phyloP scores from a whole-genome alignment of 139 green algal genomes.

The Nannochloris sp. region DNA sequence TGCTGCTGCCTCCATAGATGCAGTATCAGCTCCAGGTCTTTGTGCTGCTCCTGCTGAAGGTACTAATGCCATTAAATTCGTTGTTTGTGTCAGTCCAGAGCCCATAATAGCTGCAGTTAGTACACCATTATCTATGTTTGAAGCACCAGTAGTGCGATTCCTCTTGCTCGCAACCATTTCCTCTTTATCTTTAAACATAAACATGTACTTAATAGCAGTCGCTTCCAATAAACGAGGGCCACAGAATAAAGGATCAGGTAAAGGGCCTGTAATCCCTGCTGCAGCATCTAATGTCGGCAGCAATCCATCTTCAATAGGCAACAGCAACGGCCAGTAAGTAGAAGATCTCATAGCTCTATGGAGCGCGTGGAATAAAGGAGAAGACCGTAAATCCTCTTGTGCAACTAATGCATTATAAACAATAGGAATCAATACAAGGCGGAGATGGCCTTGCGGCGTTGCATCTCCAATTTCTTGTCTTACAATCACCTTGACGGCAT shows the following conservation, averaged over 20 bases:
- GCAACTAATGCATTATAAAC: slow-evolving; percentile 52
- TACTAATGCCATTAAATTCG: neutral
- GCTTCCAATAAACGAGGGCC: neutral
- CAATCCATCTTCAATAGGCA: neutral
- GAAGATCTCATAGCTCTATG: slow-evolving; percentile 11
- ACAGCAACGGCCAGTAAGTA: slow-evolving; percentile 23
- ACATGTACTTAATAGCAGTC: slow-evolving; percentile 22
- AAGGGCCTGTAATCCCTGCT: neutral
- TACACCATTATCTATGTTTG: neutral
- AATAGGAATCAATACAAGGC: slow-evolving; percentile 49
- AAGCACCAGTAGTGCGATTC: neutral
- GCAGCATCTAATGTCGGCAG: neutral
- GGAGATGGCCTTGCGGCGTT: slow-evolving; percentile 42
- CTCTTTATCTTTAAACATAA: slow-evolving; percentile 10
- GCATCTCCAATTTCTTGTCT: slow-evolving; percentile 34
- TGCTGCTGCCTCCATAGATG: neutral
- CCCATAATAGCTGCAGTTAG: neutral
- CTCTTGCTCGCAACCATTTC: slow-evolving; percentile 12
- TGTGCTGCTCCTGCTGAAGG: neutral
- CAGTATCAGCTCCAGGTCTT: neutral
- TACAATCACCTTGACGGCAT: slow-evolving; percentile 36
- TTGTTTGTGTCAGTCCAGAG: neutral
- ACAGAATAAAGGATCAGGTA: neutral
- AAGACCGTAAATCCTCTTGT: slow-evolving; percentile 22
- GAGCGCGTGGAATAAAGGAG: slow-evolving; percentile 22